These are phyloP conservation scores for Candida glaebosa DNA, from an alignment of 805 yeast genomes.

Conservation along the genomic window DNA sequence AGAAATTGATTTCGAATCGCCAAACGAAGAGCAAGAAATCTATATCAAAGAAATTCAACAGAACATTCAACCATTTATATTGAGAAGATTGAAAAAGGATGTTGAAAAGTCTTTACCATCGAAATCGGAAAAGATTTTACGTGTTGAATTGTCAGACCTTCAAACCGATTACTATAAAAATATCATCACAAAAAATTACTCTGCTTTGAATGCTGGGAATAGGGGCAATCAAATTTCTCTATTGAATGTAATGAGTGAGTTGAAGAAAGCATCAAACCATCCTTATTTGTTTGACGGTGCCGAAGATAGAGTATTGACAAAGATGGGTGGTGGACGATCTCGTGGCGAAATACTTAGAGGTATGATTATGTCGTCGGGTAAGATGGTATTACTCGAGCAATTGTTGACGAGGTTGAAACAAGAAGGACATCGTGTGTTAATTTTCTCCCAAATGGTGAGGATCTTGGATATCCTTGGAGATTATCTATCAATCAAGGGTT, in stretches of 20 bases:
- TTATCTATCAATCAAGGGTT: slow-evolving; percentile 81
- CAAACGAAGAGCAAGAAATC: slow-evolving; percentile 80
- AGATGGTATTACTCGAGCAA: slow-evolving; percentile 94
- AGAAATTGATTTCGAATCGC: slow-evolving; percentile 92
- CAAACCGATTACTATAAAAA: slow-evolving; percentile 95
- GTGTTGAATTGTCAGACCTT: slow-evolving; percentile 92
- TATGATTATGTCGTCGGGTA: slow-evolving; percentile 95
- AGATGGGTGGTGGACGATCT: slow-evolving; percentile 49
- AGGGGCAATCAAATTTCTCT: slow-evolving; percentile 75
- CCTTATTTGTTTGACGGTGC: slow-evolving; percentile 94
- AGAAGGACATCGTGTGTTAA: slow-evolving; percentile 95
- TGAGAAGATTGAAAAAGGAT: slow-evolving; percentile 92
- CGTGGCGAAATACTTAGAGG: slow-evolving; percentile 86
- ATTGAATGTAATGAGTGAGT: slow-evolving; percentile 89
- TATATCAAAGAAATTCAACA: slow-evolving; percentile 83
- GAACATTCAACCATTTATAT: slow-evolving; percentile 84
- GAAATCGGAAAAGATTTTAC: slow-evolving; percentile 88
- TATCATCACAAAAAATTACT: slow-evolving; percentile 85
- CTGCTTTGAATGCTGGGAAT: slow-evolving; percentile 84
- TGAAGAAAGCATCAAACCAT: slow-evolving; percentile 95
- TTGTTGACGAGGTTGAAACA: slow-evolving; percentile 75
- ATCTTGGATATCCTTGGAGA: slow-evolving; percentile 95
- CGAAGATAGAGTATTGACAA: slow-evolving; percentile 73
- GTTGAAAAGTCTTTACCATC: slow-evolving; percentile 96
- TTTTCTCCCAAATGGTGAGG: slow-evolving; percentile 96